Evolutionary conservation across 768 basidiomycete species (phyloP), one percentile per base, ranked within the genome.

Genomic region (Tylopilus felleus): DNA sequence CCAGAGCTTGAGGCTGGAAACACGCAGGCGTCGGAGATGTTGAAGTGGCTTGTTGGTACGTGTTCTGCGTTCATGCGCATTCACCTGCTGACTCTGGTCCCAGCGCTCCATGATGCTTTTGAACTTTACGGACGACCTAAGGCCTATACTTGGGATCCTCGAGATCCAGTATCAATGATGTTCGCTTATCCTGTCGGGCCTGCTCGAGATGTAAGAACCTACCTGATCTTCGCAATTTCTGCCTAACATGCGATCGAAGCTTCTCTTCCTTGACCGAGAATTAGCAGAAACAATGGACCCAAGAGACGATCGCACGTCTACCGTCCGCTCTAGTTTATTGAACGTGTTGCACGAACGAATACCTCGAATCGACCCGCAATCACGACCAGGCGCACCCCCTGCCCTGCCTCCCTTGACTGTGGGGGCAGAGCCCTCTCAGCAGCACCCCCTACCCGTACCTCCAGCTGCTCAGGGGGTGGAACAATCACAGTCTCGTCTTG

Each of bases 111-210:
- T 61, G 92, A 93, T 66, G 83, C 87, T 2, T 97, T 94, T 66
- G 80, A 80, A 48, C 76, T 98, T 21, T 96, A 98, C 65, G 96
- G 97, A 29, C 81, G 96, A 44, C 93, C 94, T 5, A 80, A 82
- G 22, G 73, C 77, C 22, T 97, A 95, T 74, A 86, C 83, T 25
- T 98, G 93, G 92, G 90, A 98, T 63, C 90, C 90, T 49, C 80
- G 88, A 14, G 85, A 96, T 67, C 80, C 84, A 0, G 66, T 70
- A 8, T 92, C 90, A 10, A 79, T 96, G 70, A 94, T 98, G 86
- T 98, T 95, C 70, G 93, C 85, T 0, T 97, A 98, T 68, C 95
- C 96, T 8, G 84, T 91, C 45, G 94, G 93, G 1, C 82, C 87
- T 5, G 74, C 82, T 54, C 87, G 84, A 71, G 88, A 93, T 66